Conservation (phyloP, 2,329 filamentous ascomycete genomes). For the Cladosporium phlei region DNA sequence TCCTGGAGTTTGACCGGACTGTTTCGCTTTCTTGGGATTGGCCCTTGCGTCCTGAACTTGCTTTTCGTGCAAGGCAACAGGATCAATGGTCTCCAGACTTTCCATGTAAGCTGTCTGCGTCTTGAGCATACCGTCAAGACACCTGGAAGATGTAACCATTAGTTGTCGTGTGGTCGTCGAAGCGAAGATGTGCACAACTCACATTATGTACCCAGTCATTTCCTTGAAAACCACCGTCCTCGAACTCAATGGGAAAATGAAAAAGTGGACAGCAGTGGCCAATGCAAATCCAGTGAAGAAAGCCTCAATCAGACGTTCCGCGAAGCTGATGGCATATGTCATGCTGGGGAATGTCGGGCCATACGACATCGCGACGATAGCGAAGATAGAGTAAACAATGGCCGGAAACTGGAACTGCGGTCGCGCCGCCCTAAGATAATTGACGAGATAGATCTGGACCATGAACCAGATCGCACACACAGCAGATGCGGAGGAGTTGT, state of each 20-base stretch:
- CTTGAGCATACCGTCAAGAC: constrained; percentile 51
- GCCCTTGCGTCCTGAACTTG: constrained; percentile 16
- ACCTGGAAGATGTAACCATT: constrained; percentile 23
- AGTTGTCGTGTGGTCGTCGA: not conserved
- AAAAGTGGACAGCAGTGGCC: constrained; percentile 57
- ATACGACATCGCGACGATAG: constrained; percentile 59
- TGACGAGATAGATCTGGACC: constrained; percentile 63
- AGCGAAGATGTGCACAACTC: not conserved
- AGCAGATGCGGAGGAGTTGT: constrained; percentile 68
- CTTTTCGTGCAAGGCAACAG: constrained; percentile 16
- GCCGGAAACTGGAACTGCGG: constrained; percentile 64
- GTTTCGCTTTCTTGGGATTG: constrained; percentile 30
- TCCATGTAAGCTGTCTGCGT: constrained; percentile 62
- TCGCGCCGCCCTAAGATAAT: constrained; percentile 59
- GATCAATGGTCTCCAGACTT: constrained; percentile 57
- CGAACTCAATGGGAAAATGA: constrained; percentile 63
- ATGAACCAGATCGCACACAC: constrained; percentile 69
- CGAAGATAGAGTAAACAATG: constrained; percentile 65
- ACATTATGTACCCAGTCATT: constrained; percentile 54
- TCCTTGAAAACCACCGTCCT: constrained; percentile 61
- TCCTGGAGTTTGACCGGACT: constrained; percentile 49
- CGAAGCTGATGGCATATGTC: constrained; percentile 48
- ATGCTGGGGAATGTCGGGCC: constrained; percentile 57
- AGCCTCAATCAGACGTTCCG: constrained; percentile 52
- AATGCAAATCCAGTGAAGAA: constrained; percentile 64